Percentiles rank a stretch among this genome's conserved stretches.
Evolutionary conservation across 495 filamentous ascomycete species (phyloP).

Genomic region (Hyaloscypha bicolor): DNA sequence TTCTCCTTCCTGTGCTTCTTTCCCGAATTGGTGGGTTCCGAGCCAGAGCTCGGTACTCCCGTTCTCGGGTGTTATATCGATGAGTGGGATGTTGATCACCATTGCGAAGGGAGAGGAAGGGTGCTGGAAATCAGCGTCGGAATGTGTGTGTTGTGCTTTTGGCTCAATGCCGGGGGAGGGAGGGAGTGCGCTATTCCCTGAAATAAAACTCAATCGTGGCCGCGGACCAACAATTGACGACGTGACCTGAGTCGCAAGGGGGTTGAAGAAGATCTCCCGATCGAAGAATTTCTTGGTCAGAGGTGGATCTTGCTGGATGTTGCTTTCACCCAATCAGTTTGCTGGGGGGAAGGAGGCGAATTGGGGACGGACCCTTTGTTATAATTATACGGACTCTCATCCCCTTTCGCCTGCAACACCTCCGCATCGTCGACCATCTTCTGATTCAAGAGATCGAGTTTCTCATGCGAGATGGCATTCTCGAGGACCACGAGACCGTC

Average conservation of each 20-base stretch:
- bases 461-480: conserved; percentile 45
- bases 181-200: conserved; percentile 56
- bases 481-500: conserved; percentile 64
- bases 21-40: conserved; percentile 49
- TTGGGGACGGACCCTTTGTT: conserved; percentile 36
- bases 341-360: not conserved
- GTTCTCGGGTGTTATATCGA: conserved; percentile 54
- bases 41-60: conserved; percentile 64
- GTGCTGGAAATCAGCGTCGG: conserved; percentile 59
- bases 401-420: conserved; percentile 42
- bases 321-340: conserved; percentile 24
- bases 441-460: conserved; percentile 48
- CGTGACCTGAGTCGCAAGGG: conserved; percentile 52
- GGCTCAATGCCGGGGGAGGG: conserved; percentile 41
- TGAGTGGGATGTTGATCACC: conserved; percentile 56
- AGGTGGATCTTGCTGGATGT: conserved; percentile 59
- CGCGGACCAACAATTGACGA: conserved; percentile 51
- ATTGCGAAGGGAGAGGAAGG: conserved; percentile 55
- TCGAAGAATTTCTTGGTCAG: conserved; percentile 43
- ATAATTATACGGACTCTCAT: conserved; percentile 35
- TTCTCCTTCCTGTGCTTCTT: conserved; percentile 47
- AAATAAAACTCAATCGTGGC: conserved; percentile 53
- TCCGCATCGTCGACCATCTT: conserved; percentile 55
- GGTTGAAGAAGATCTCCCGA: conserved; percentile 44
- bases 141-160: conserved; percentile 52